phyloP scores from a whole-genome alignment of 345 rosid species.

The Hibiscus syriacus region DNA sequence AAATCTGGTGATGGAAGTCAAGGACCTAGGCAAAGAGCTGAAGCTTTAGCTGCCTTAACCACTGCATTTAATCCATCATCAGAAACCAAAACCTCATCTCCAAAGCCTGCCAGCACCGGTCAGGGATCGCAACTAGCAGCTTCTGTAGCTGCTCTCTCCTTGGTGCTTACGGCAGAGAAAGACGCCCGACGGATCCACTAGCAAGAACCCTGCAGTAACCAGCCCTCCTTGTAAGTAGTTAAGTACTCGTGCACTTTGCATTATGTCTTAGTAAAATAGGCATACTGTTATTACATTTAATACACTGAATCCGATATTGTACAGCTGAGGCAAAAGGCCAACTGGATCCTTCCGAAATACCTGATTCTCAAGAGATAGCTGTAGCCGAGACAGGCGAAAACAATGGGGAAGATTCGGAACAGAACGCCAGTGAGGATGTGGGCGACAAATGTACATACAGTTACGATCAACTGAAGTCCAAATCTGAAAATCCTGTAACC shows the following conservation, averaged over 20 bases:
- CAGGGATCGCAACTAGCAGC: slow-evolving; percentile 92
- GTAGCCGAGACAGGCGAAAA: slow-evolving; percentile 52
- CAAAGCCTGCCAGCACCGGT: slow-evolving; percentile 27
- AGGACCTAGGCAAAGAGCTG: too few relatives aligned
- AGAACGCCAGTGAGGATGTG: slow-evolving; percentile 26
- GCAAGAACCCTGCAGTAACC: slow-evolving; percentile 36
- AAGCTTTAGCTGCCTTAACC: too few relatives aligned
- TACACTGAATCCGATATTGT: background rate
- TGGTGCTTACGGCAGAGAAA: slow-evolving; percentile 80
- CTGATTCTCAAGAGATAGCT: too few relatives aligned
- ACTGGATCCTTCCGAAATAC: slow-evolving; percentile 36
- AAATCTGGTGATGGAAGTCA: slow-evolving; percentile 59
- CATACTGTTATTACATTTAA: background rate
- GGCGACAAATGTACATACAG: slow-evolving; percentile 40
- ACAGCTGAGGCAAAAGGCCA: slow-evolving; percentile 43
- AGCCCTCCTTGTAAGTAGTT: slow-evolving; percentile 37
- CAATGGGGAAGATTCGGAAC: slow-evolving; percentile 36
- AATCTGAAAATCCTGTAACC: slow-evolving; percentile 77
- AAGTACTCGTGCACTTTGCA: background rate
- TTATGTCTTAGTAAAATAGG: background rate
- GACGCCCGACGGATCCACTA: slow-evolving; percentile 41
- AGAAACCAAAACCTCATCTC: too few relatives aligned
- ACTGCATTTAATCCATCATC: too few relatives aligned
- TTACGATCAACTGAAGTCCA: too few relatives aligned
- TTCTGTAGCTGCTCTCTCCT: slow-evolving; percentile 91